Conservation (phyloP, 352 stramenopile genomes). For the Pythium chondricola region DNA sequence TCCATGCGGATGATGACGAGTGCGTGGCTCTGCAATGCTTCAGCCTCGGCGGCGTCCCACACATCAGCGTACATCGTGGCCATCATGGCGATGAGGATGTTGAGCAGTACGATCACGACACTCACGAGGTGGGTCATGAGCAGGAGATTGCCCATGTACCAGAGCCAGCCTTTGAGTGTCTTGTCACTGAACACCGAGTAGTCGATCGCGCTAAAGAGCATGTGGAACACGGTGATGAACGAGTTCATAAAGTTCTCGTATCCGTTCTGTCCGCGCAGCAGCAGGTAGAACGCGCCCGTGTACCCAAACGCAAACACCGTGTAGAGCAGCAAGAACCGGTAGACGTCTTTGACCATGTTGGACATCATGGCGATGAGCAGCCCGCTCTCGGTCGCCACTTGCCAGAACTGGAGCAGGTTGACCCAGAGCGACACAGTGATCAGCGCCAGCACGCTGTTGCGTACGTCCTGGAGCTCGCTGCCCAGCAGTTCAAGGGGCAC, state of each 20-base stretch:
- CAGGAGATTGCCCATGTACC: slow-evolving; percentile 45
- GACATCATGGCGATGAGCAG: slow-evolving; percentile 76
- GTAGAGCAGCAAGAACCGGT: slow-evolving; percentile 66
- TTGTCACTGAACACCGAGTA: slow-evolving; percentile 31
- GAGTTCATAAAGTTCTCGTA: slow-evolving; percentile 54
- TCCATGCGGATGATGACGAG: slow-evolving; percentile 51
- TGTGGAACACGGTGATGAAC: slow-evolving; percentile 70
- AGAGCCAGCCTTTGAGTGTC: slow-evolving; percentile 28
- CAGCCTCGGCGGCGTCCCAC: slow-evolving; percentile 46
- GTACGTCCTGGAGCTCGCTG: slow-evolving; percentile 19
- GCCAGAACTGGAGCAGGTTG: slow-evolving; percentile 63
- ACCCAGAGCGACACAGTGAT: slow-evolving; percentile 64
- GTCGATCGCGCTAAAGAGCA: slow-evolving; percentile 65
- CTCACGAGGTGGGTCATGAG: slow-evolving; percentile 45
- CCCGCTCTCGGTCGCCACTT: slow-evolving; percentile 48
- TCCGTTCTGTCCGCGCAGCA: slow-evolving; percentile 45
- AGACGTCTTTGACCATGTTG: slow-evolving; percentile 63
- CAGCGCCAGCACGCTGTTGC: slow-evolving; percentile 44
- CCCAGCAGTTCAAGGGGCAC: slow-evolving; percentile 45
- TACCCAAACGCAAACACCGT: slow-evolving; percentile 66
- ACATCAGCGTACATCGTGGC: slow-evolving; percentile 52
- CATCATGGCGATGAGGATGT: slow-evolving; percentile 76
- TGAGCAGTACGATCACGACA: slow-evolving; percentile 59
- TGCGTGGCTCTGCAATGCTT: slow-evolving; percentile 48
- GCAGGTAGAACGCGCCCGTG: slow-evolving; percentile 63